Conservation (phyloP, 2,329 filamentous ascomycete genomes). For the Aspergillus sp. region DNA sequence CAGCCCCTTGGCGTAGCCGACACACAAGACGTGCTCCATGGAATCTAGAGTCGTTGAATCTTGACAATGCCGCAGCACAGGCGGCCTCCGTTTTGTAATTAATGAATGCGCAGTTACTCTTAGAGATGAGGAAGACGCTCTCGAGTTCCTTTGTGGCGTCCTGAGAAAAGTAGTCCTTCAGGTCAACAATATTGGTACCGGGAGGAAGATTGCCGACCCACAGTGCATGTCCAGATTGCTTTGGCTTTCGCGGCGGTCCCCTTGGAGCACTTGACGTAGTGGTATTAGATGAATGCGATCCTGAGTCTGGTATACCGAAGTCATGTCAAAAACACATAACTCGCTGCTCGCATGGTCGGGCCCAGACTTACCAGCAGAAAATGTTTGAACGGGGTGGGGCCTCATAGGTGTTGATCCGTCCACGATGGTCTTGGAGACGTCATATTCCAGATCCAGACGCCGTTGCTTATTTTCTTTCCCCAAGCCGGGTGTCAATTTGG, state of each 20-base stretch:
- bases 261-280: slow-evolving; percentile 46
- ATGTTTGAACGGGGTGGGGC: slow-evolving; percentile 16
- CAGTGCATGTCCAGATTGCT: slow-evolving; percentile 78
- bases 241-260: slow-evolving; percentile 67
- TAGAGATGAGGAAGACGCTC: slow-evolving; percentile 90
- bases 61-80: slow-evolving; percentile 74
- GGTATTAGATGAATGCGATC: slow-evolving; percentile 10
- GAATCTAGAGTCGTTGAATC: slow-evolving; percentile 89
- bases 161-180: slow-evolving; percentile 89
- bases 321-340: background rate
- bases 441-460: slow-evolving; percentile 25
- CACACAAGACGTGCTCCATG: slow-evolving; percentile 84
- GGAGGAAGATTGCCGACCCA: slow-evolving; percentile 96
- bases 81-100: slow-evolving; percentile 83
- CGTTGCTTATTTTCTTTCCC: slow-evolving; percentile 13
- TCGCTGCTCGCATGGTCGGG: background rate
- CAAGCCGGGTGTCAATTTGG: background rate
- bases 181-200: slow-evolving; percentile 73
- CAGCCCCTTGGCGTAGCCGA: slow-evolving; percentile 65
- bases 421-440: slow-evolving; percentile 40
- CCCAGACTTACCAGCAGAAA: slow-evolving; percentile 22
- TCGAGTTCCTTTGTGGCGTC: slow-evolving; percentile 75
- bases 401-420: slow-evolving; percentile 39
- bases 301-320: slow-evolving; percentile 17
- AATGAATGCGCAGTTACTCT: slow-evolving; percentile 96